Conservation (phyloP, 129 eudicot genomes). For the Saposhnikovia divaricata region DNA sequence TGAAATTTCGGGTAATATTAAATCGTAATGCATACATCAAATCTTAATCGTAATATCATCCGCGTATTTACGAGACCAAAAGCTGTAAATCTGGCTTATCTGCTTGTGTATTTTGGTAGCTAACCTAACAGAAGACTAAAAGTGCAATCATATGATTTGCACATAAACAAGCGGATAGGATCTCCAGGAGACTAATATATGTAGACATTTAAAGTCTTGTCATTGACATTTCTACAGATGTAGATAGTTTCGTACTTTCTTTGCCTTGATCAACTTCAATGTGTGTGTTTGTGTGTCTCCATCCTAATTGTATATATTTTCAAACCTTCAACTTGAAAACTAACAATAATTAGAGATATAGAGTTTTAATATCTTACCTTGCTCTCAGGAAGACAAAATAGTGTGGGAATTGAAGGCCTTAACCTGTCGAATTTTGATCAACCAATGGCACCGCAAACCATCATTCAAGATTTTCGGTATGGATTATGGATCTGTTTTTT, state of each 20-base stretch:
- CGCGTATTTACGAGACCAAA: constrained; percentile 17
- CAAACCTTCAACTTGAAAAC: not conserved
- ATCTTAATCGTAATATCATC: not conserved
- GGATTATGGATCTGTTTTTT: not conserved
- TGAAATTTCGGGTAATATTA: too few species aligned
- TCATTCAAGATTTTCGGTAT: constrained; percentile 48
- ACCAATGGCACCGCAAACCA: constrained; percentile 33
- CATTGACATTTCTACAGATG: not conserved
- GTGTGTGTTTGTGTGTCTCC: not conserved
- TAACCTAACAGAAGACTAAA: constrained; percentile 52
- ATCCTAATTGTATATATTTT: not conserved
- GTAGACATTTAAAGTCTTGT: not conserved
- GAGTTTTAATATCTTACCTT: constrained; percentile 5
- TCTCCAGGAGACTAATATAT: not conserved
- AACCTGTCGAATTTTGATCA: constrained; percentile 46
- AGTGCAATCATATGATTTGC: constrained; percentile 2
- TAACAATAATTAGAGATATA: not conserved
- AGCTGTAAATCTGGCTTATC: constrained; percentile 6
- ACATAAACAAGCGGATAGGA: constrained; percentile 1
- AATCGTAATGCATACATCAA: not conserved
- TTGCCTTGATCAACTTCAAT: not conserved
- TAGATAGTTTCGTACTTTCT: not conserved
- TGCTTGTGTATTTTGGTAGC: constrained; percentile 35
- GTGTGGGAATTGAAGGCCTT: constrained; percentile 40
- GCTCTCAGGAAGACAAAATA: constrained; percentile 45